Base-by-base conservation (phyloP, 495 filamentous ascomycete species). In the Trichoderma gamsii region DNA sequence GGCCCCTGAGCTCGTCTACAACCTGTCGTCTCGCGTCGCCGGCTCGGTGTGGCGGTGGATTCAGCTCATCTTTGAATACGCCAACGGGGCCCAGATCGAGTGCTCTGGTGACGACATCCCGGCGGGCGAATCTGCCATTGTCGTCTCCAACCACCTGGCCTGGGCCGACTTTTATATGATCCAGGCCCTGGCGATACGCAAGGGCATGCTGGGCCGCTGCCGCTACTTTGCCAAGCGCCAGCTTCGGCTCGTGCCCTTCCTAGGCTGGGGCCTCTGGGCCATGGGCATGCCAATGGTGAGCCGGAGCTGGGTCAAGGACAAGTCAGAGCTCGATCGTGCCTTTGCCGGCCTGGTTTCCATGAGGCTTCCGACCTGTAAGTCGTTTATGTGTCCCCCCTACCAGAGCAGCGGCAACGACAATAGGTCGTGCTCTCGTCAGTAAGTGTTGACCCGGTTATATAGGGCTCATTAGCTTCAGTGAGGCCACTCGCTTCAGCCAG, bases 91-190 rank as follows among this genome's bases (percentile, higher is more conserved):
- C 21, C 65, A 72, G 64, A 84, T 87, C 70, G 81, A 74, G 56
- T 70, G 82, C 46, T 85, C 85, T 27, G 83, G 80, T 0, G 79
- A 83, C 67, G 66, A 67, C 6, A 75, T 86, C 12, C 82, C 79
- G 0, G 41, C 69, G 29, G 75, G 73, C 25, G 85, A 87, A 72
- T 83, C 80, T 32, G 84, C 84, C 64, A 80, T 88, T 68, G 83
- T 86, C 29, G 71, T 87, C 56, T 76, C 83, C 21, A 87, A 87
- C 71, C 85, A 86, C 75, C 80, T 85, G 41, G 78, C 76, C 61
- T 87, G 85, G 85, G 77, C 80, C 32, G 85, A 87, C 72, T 86
- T 87, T 74, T 87, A 85, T 75, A 79, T 87, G 76, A 83, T 87
- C 69, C 85, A 87, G 72, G 79, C 79, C 32, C 73, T 86, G 16